phyloP scores from a whole-genome alignment of 106 monocot genomes.

The Platanthera zijinensis region DNA sequence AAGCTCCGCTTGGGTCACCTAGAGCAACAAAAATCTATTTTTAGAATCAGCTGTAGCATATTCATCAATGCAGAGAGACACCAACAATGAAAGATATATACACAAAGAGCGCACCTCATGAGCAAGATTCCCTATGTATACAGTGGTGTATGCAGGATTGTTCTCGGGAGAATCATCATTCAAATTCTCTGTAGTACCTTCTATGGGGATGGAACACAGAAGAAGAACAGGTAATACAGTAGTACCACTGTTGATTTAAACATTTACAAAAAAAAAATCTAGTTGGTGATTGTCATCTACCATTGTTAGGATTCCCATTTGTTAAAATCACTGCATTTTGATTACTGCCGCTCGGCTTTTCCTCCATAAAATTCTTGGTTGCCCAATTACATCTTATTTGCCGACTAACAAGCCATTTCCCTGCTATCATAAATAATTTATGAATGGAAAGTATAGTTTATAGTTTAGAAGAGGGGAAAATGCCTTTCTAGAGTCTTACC shows the following conservation, averaged over 20 bases:
- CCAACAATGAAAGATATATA: background rate
- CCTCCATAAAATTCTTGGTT: slow-evolving; percentile 42
- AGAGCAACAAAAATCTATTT: background rate
- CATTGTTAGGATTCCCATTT: slow-evolving; percentile 38
- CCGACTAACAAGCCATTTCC: slow-evolving; percentile 67
- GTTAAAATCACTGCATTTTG: slow-evolving; percentile 43
- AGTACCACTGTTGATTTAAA: background rate
- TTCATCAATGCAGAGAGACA: background rate
- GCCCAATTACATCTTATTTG: slow-evolving; percentile 77
- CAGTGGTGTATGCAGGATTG: slow-evolving; percentile 70
- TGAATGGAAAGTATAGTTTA: background rate
- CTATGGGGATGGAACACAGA: slow-evolving; percentile 2
- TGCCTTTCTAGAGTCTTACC: slow-evolving; percentile 18
- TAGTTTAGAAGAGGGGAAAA: background rate
- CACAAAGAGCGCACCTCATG: slow-evolving; percentile 39
- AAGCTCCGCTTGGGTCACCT: slow-evolving; percentile 72
- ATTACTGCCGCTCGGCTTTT: slow-evolving; percentile 36
- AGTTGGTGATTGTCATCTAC: slow-evolving; percentile 9
- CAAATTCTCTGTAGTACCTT: slow-evolving; percentile 27
- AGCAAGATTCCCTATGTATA: slow-evolving; percentile 74
- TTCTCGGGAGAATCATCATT: slow-evolving; percentile 58
- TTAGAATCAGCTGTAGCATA: background rate
- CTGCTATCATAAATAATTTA: slow-evolving; percentile 7
- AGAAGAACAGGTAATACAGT: background rate
- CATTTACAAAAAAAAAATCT: background rate